Base-by-base conservation (phyloP, 1,284 basidiomycete genomes). In the Puccinia coronata region DNA sequence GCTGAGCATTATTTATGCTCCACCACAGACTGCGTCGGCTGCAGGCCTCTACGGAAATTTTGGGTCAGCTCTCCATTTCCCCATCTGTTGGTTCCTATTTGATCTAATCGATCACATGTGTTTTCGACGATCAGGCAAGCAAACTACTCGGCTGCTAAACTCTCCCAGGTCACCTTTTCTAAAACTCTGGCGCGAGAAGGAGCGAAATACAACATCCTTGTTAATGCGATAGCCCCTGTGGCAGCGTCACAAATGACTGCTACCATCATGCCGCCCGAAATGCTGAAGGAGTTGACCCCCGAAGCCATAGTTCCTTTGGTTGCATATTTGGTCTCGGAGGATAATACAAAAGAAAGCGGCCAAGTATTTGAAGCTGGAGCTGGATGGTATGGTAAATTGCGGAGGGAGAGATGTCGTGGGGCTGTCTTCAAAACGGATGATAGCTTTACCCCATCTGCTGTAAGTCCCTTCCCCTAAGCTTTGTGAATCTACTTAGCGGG, bases 221-320 rank as follows among this genome's bases (percentile, higher is more conserved):
- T 92, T 20, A 93, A 92, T 83, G 92, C 90, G 31, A 93, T 99
- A 83, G 96, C 94, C 9, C 97, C 96, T 8, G 93, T 96, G 74
- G 87, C 87, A n/a, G 87, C 87, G 55, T 86, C 85, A 4, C 85
- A 86, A 82, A 86, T 85, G 84, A 85, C 85, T 23, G 83, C 83
- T 41, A 96, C 95, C 0, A 89, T 98, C 85, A 95, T 98, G 93
- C 95, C 96, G 20, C 93, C 93, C n/a, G 96, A 99, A 83, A 92
- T 98, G 90, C 91, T 99, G 82, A 92, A 91, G 73, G 92, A 94
- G 84, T 88, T 99, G 77, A 94, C 93, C 90, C 97, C 97, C 49
- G 93, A 95, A 85, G 95, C 92, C 83, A 92, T 99, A 69, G 95
- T 95, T 0, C 96, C 97, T 1, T 92, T 99, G 82, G 94, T 98